A percentile compares a stretch with the other conserved stretches of the same genome.
Conservation (phyloP, 2,329 filamentous ascomycete genomes). For the Claviceps maximensis region DNA sequence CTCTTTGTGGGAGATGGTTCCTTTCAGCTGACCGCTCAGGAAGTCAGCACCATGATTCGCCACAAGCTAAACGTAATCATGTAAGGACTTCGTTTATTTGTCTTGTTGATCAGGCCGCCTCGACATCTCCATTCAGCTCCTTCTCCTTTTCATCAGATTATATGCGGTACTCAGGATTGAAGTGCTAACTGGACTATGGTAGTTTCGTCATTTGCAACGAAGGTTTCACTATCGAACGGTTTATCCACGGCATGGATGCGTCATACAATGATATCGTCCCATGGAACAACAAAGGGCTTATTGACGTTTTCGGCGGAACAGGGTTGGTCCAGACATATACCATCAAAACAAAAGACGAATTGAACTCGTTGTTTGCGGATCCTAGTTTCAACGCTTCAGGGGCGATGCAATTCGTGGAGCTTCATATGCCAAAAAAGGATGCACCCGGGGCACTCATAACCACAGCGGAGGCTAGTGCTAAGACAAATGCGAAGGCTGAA, state of each 20-base stretch:
- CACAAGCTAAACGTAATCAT: constrained; percentile 65
- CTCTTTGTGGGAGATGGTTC: constrained; percentile 84
- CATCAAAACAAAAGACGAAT: constrained; percentile 55
- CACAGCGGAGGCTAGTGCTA: constrained; percentile 59
- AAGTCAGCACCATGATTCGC: constrained; percentile 71
- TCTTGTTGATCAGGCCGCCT: background rate
- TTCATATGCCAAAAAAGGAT: constrained; percentile 70
- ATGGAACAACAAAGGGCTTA: constrained; percentile 61
- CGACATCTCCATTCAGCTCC: background rate
- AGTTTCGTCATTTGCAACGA: constrained; percentile 78
- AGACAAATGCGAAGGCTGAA: constrained; percentile 42
- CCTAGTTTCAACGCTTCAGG: constrained; percentile 45
- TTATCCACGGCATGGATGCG: constrained; percentile 72
- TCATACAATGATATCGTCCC: constrained; percentile 66
- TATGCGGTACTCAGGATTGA: background rate
- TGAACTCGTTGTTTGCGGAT: constrained; percentile 52
- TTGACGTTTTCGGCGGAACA: constrained; percentile 54
- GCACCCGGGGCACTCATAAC: constrained; percentile 56
- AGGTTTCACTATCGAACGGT: constrained; percentile 80
- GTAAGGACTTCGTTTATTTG: constrained; percentile 26
- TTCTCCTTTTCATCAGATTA: too few relatives aligned
- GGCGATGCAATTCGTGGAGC: constrained; percentile 59
- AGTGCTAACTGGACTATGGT: constrained; percentile 1
- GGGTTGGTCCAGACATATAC: constrained; percentile 48
- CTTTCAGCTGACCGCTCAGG: constrained; percentile 74